phyloP scores from a whole-genome alignment of 2,329 filamentous ascomycete genomes.

The Cordyceps cicadae region DNA sequence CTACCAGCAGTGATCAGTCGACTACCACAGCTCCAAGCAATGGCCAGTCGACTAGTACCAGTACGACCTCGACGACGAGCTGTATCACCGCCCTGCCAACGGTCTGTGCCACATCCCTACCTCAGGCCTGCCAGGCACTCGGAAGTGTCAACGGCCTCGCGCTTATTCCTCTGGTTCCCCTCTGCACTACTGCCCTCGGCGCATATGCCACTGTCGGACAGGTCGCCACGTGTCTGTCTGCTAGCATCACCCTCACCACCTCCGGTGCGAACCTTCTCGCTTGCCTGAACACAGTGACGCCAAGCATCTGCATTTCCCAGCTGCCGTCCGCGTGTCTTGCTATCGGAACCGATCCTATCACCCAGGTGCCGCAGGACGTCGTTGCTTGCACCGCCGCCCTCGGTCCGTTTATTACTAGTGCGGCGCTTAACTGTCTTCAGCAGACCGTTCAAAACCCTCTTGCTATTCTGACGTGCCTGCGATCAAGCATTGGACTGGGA shows the following conservation, averaged over 20 bases:
- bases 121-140: slow-evolving; percentile 12
- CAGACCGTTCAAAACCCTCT: neutral
- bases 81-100: slow-evolving; percentile 12
- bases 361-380: neutral
- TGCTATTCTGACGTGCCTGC: neutral
- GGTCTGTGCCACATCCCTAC: slow-evolving; percentile 11
- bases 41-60: neutral
- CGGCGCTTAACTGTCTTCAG: slow-evolving; percentile 6
- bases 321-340: slow-evolving; percentile 12
- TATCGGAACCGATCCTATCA: neutral
- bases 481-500: neutral
- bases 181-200: slow-evolving; percentile 14
- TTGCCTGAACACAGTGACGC: slow-evolving; percentile 11
- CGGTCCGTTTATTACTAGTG: slow-evolving; percentile 8
- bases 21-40: neutral
- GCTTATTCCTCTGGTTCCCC: slow-evolving; percentile 9
- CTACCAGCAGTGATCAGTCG: neutral
- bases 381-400: slow-evolving; percentile 11
- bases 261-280: neutral
- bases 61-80: neutral
- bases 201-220: slow-evolving; percentile 5
- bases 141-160: slow-evolving; percentile 8
- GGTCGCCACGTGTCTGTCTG: slow-evolving; percentile 1
- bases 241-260: slow-evolving; percentile 3
- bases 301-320: slow-evolving; percentile 8